phyloP scores from a whole-genome alignment of 345 rosid genomes.

The Populus euphratica region DNA sequence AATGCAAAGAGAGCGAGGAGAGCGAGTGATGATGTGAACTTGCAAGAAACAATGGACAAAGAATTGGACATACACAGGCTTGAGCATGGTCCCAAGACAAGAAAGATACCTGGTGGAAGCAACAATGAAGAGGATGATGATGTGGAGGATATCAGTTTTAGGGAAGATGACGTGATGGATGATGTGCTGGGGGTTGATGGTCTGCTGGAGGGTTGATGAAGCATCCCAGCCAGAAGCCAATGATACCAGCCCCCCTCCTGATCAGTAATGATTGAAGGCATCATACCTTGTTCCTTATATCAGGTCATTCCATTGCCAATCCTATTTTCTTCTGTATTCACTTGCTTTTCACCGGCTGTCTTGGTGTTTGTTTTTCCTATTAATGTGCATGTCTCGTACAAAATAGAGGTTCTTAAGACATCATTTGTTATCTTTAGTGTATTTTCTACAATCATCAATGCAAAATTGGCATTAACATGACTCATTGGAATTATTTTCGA shows the following conservation, averaged over 20 bases:
- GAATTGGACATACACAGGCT: slow-evolving; percentile 88
- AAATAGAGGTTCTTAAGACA: no score
- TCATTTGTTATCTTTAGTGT: background rate
- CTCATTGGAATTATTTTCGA: no score
- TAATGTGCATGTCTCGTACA: background rate
- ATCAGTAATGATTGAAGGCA: slow-evolving; percentile 1
- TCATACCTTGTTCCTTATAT: background rate
- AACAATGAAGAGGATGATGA: slow-evolving; percentile 79
- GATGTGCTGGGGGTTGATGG: slow-evolving; percentile 77
- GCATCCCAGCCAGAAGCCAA: slow-evolving; percentile 31
- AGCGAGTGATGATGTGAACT: slow-evolving; percentile 49
- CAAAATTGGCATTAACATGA: no score
- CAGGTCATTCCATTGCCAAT: background rate
- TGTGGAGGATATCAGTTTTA: slow-evolving; percentile 79
- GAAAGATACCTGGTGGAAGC: slow-evolving; percentile 72
- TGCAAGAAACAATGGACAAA: slow-evolving; percentile 97
- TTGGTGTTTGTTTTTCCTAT: background rate
- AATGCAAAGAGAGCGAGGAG: slow-evolving; percentile 73
- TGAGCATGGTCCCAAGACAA: slow-evolving; percentile 92
- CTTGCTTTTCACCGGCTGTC: background rate
- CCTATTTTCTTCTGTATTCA: background rate
- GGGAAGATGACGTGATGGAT: slow-evolving; percentile 88
- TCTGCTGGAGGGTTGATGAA: slow-evolving; percentile 48
- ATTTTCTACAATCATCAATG: background rate
- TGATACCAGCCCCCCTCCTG: background rate